Percentiles rank a stretch among this genome's conserved stretches.
phyloP scores from a whole-genome alignment of 345 rosid genomes.

The Aquilaria yunnanensis region DNA sequence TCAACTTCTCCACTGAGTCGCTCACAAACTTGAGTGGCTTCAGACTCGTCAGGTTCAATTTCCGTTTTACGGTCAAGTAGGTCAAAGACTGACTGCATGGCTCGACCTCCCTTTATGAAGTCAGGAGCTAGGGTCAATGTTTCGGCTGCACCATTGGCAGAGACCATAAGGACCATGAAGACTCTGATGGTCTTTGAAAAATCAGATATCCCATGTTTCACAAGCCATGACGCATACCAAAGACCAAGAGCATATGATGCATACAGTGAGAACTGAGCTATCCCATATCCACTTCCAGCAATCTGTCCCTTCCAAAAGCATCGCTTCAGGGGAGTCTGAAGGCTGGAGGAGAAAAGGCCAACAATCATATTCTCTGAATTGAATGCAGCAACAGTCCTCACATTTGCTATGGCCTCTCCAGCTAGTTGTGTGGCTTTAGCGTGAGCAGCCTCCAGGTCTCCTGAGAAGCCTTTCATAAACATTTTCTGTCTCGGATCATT shows the following conservation, averaged over 20 bases:
- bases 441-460: constrained; percentile 91
- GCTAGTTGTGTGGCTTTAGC: constrained; percentile 95
- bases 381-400: constrained; percentile 95
- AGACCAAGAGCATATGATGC: constrained; percentile 98
- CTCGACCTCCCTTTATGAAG: constrained; percentile 95
- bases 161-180: constrained; percentile 99
- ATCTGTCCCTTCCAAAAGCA: constrained; percentile 99
- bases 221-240: constrained; percentile 99
- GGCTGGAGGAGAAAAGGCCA: constrained; percentile 71
- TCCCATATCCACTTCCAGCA: constrained; percentile 93
- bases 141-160: constrained; percentile 98
- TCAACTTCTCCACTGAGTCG: constrained; percentile 90
- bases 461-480: constrained; percentile 97
- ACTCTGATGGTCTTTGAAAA: constrained; percentile 95
- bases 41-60: constrained; percentile 90
- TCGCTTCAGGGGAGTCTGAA: constrained; percentile 65
- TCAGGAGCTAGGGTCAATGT: constrained; percentile 95
- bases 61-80: constrained; percentile 97
- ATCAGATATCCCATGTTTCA: constrained; percentile 96
- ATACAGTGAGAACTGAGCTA: constrained; percentile 89
- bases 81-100: constrained; percentile 90
- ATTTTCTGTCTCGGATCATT: constrained; percentile 59
- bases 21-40: constrained; percentile 75
- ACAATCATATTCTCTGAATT: constrained; percentile 89
- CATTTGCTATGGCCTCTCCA: constrained; percentile 94